These are phyloP conservation scores for Closterium sp. DNA, from an alignment of 139 green algal species.

Conservation along the genomic window DNA sequence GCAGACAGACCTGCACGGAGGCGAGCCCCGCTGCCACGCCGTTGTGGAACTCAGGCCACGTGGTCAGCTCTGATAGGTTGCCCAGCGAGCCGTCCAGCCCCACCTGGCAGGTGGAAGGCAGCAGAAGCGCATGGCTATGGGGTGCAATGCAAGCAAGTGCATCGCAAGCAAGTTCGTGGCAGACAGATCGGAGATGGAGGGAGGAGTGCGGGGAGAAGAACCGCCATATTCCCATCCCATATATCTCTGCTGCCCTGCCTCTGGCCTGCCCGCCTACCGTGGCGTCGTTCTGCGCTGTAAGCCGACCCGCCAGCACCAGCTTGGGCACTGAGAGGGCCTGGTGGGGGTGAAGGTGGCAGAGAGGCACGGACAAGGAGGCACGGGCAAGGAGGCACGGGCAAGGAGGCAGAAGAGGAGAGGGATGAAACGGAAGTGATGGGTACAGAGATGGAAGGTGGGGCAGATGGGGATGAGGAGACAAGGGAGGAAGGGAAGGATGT, in stretches of 20 bases:
- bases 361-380: too few species aligned
- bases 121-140: neutral
- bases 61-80: constrained; percentile 34
- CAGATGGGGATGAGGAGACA: too few species aligned
- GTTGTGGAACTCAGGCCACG: constrained; percentile 98
- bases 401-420: too few species aligned
- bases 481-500: too few species aligned
- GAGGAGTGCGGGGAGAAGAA: too few species aligned
- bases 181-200: too few species aligned
- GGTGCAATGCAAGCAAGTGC: constrained; percentile 69
- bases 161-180: neutral
- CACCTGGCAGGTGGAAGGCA: neutral
- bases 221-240: too few species aligned
- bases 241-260: too few species aligned
- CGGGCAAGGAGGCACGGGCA: neutral
- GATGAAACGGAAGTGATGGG: too few species aligned
- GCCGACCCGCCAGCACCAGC: constrained; percentile 72
- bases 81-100: constrained; percentile 24
- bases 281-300: constrained; percentile 66
- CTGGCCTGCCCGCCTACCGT: constrained; percentile 73
- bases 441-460: too few species aligned
- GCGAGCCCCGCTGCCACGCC: constrained; percentile 75
- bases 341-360: neutral
- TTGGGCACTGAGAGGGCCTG: constrained; percentile 65
- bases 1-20: too few species aligned